phyloP scores from a whole-genome alignment of 768 basidiomycete genomes.

The Leccinum truebloodii region DNA sequence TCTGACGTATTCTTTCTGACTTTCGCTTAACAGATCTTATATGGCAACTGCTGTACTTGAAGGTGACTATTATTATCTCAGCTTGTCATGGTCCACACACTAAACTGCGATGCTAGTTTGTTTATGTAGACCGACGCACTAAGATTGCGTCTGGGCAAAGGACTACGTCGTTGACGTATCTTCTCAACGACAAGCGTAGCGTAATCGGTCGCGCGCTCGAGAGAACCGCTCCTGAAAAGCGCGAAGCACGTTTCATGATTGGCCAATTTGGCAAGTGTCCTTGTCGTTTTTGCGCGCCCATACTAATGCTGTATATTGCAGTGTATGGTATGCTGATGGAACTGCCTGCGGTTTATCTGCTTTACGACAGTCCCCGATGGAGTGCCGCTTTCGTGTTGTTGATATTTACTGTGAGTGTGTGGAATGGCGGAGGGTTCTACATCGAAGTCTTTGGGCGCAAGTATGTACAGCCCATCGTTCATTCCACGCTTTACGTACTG shows the following conservation, averaged over 20 bases:
- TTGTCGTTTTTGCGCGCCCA: not conserved
- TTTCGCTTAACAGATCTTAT: constrained; percentile 62
- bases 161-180: constrained; percentile 85
- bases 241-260: constrained; percentile 75
- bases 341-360: constrained; percentile 77
- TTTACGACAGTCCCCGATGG: constrained; percentile 80
- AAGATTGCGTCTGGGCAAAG: constrained; percentile 93
- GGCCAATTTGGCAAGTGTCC: constrained; percentile 74
- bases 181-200: constrained; percentile 86
- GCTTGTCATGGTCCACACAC: not conserved
- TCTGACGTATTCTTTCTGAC: constrained; percentile 9
- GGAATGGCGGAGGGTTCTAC: constrained; percentile 96
- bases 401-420: constrained; percentile 86
- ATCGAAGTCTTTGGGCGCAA: constrained; percentile 97
- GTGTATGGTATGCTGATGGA: constrained; percentile 87
- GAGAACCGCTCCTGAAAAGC: constrained; percentile 56
- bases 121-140: constrained; percentile 81
- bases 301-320: constrained; percentile 30
- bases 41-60: constrained; percentile 96
- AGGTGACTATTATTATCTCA: constrained; percentile 44
- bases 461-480: constrained; percentile 48
- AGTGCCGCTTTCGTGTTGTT: constrained; percentile 75
- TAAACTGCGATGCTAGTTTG: constrained; percentile 50
- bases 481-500: constrained; percentile 1
- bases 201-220: constrained; percentile 74